Evolutionary conservation across 2,329 filamentous ascomycete species (phyloP).

Genomic region (Trichoderma sp.): DNA sequence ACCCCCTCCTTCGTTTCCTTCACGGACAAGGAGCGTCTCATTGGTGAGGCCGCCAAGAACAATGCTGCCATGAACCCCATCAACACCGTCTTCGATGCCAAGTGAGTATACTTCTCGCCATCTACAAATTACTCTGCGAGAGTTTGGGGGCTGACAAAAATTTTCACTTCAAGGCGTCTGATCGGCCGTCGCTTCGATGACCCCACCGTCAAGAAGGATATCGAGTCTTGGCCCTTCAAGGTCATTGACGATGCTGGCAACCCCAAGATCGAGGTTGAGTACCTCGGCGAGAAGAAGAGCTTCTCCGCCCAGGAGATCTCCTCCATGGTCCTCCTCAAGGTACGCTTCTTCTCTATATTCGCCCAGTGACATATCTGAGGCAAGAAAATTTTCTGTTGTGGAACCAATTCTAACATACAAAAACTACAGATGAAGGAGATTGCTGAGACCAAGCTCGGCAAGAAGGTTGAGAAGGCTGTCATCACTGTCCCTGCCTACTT

Average conservation of each 20-base stretch:
- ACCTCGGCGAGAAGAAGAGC: slow-evolving; percentile 89
- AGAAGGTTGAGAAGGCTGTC: slow-evolving; percentile 98
- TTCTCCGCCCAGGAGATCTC: slow-evolving; percentile 99
- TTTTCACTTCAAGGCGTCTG: slow-evolving; percentile 68
- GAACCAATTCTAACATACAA: not conserved
- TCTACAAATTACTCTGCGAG: not conserved
- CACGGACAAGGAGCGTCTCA: slow-evolving; percentile 97
- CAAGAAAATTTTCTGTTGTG: not conserved
- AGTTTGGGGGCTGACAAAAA: slow-evolving; percentile 21
- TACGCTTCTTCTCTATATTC: slow-evolving; percentile 39
- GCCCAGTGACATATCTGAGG: not conserved
- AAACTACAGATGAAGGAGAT: slow-evolving; percentile 93
- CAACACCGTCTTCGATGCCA: slow-evolving; percentile 99
- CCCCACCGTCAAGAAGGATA: slow-evolving; percentile 96
- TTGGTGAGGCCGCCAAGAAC: slow-evolving; percentile 99
- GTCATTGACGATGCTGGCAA: slow-evolving; percentile 85
- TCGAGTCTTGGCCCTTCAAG: slow-evolving; percentile 99
- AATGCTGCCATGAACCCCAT: slow-evolving; percentile 98
- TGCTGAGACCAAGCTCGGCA: slow-evolving; percentile 95
- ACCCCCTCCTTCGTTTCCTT: slow-evolving; percentile 99
- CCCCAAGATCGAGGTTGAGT: slow-evolving; percentile 92
- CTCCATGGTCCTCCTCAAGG: slow-evolving; percentile 97
- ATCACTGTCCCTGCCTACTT: slow-evolving; percentile 99
- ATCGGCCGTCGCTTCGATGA: slow-evolving; percentile 96
- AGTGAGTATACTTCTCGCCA: slow-evolving; percentile 57